Evolutionary conservation across 1,284 basidiomycete genomes (phyloP).

Genomic region (Fomitopsis schrenkii): DNA sequence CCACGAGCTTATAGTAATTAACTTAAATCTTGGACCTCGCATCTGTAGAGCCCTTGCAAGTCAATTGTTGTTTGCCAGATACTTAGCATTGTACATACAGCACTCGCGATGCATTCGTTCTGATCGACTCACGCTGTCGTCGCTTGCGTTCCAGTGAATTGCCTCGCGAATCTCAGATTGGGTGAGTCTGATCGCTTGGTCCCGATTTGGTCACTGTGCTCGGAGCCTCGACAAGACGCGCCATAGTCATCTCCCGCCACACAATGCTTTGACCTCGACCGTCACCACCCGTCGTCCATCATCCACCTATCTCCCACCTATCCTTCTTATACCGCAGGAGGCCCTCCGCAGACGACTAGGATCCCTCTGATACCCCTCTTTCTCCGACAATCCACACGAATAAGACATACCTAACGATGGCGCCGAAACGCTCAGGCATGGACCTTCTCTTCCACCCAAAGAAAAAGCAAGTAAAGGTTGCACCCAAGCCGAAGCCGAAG

Average conservation of each 20-base stretch:
- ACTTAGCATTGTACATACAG: conserved; percentile 2
- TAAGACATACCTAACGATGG: conserved; percentile 10
- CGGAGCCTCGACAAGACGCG: conserved; percentile 1
- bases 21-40: conserved; percentile 14
- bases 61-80: background rate
- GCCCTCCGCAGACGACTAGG: background rate
- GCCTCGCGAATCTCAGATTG: background rate
- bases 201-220: background rate
- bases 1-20: conserved; percentile 6
- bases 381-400: background rate
- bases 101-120: background rate
- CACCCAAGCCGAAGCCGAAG: conserved; percentile 6
- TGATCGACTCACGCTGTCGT: background rate
- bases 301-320: background rate
- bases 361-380: background rate
- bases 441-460: conserved; percentile 19
- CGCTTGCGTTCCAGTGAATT: background rate
- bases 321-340: background rate
- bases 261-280: conserved; percentile 6
- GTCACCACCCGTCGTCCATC: conserved; percentile 2
- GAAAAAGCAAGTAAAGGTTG: conserved; percentile 15
- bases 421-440: conserved; percentile 15
- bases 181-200: background rate
- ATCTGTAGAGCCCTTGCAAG: conserved; percentile 20
- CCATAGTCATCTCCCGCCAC: conserved; percentile 1